phyloP scores from a whole-genome alignment of 371 early-diverging fungal genomes.

The Mortierella sp. region DNA sequence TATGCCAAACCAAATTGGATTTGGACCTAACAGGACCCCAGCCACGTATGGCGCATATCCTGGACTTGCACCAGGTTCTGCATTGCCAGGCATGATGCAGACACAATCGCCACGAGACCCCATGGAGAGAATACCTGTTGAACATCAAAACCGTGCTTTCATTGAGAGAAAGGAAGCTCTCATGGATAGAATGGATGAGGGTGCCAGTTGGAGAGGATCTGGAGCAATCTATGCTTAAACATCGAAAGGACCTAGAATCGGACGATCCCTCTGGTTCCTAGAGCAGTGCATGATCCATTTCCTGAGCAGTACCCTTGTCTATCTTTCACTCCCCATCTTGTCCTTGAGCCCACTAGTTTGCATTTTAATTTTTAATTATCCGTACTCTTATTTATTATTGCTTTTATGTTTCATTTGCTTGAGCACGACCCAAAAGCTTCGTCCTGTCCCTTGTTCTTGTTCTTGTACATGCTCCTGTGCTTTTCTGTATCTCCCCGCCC shows the following conservation, averaged over 20 bases:
- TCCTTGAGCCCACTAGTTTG: background rate
- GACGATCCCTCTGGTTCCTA: slow-evolving; percentile 11
- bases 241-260: slow-evolving; percentile 4
- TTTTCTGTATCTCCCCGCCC: background rate
- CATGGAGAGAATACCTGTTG: slow-evolving; percentile 59
- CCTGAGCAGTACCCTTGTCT: slow-evolving; percentile 11
- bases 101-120: slow-evolving; percentile 54
- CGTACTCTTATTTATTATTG: background rate
- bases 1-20: slow-evolving; percentile 35
- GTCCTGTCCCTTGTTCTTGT: slow-evolving; percentile 15
- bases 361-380: background rate
- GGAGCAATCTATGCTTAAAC: slow-evolving; percentile 59
- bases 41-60: slow-evolving; percentile 24
- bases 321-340: background rate
- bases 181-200: slow-evolving; percentile 57
- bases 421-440: slow-evolving; percentile 30
- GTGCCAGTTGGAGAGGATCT: slow-evolving; percentile 59
- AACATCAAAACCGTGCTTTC: slow-evolving; percentile 60
- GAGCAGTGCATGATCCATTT: slow-evolving; percentile 18
- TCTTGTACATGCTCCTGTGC: slow-evolving; percentile 10
- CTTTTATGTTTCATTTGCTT: slow-evolving; percentile 2
- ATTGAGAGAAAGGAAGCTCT: slow-evolving; percentile 57
- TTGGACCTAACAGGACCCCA: slow-evolving; percentile 26
- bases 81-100: slow-evolving; percentile 45
- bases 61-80: slow-evolving; percentile 22